phyloP scores from a whole-genome alignment of 768 basidiomycete species.

The Mycena floridula region DNA sequence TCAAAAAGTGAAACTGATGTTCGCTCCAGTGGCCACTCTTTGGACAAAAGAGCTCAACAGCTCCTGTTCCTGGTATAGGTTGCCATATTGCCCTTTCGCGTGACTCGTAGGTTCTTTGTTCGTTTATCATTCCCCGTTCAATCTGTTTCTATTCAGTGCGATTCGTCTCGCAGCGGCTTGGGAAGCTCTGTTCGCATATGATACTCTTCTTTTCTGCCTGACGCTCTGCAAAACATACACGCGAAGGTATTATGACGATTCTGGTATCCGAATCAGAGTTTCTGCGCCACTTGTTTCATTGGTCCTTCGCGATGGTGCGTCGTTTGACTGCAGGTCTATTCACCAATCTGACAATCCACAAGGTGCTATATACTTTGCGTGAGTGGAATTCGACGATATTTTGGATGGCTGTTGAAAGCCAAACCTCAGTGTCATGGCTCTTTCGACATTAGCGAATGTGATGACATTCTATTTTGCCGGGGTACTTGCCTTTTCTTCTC shows the following conservation, averaged over 20 bases:
- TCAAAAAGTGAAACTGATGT: no score
- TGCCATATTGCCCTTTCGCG: constrained; percentile 28
- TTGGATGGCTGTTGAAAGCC: constrained; percentile 1
- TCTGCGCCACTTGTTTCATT: constrained; percentile 35
- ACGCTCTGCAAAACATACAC: constrained; percentile 42
- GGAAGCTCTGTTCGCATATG: constrained; percentile 37
- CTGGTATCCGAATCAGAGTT: constrained; percentile 12
- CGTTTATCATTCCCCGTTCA: neutral
- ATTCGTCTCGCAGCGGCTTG: constrained; percentile 2
- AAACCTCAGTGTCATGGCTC: constrained; percentile 39
- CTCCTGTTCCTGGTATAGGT: constrained; percentile 17
- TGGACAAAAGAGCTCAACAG: constrained; percentile 25
- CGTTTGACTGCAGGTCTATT: neutral
- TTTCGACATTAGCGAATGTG: constrained; percentile 45
- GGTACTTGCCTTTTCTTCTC: constrained; percentile 19
- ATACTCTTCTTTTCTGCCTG: constrained; percentile 38
- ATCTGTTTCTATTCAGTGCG: neutral
- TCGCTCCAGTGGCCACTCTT: constrained; percentile 39
- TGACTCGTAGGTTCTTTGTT: constrained; percentile 21
- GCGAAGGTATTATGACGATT: constrained; percentile 19
- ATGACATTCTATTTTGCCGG: constrained; percentile 27
- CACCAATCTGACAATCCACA: neutral
- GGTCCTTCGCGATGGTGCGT: constrained; percentile 44
- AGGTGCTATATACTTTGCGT: constrained; percentile 57
- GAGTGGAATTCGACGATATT: constrained; percentile 13